phyloP scores from a whole-genome alignment of 2,329 filamentous ascomycete genomes.

The Rosellinia necatrix region DNA sequence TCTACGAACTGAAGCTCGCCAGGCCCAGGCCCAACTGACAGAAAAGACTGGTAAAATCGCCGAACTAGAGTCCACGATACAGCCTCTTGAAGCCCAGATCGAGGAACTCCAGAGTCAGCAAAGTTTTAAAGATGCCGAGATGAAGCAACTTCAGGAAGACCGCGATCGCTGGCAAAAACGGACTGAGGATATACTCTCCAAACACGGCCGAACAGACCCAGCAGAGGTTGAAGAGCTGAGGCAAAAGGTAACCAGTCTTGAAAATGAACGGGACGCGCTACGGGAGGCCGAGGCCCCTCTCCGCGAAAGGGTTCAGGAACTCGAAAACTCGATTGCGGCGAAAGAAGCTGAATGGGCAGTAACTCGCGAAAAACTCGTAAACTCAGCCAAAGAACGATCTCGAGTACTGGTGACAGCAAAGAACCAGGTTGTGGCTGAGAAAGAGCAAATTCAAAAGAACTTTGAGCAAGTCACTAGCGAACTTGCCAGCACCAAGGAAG shows the following conservation, averaged over 20 bases:
- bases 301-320: constrained; percentile 57
- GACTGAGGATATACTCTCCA: constrained; percentile 91
- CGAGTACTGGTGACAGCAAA: constrained; percentile 53
- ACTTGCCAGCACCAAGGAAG: constrained; percentile 49
- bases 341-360: constrained; percentile 61
- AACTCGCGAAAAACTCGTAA: constrained; percentile 58
- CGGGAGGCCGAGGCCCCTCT: constrained; percentile 56
- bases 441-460: constrained; percentile 56
- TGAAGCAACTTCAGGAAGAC: constrained; percentile 87
- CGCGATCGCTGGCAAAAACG: constrained; percentile 95
- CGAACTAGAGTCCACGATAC: constrained; percentile 73
- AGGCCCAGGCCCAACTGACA: constrained; percentile 74
- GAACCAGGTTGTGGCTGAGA: constrained; percentile 52
- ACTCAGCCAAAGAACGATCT: constrained; percentile 67
- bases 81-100: constrained; percentile 81
- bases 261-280: constrained; percentile 66
- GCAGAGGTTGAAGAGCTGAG: constrained; percentile 90
- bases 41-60: constrained; percentile 78
- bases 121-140: constrained; percentile 81
- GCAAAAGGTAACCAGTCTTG: constrained; percentile 69
- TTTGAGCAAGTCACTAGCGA: constrained; percentile 51
- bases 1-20: constrained; percentile 81
- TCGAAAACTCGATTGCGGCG: constrained; percentile 56
- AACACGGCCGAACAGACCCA: constrained; percentile 93
- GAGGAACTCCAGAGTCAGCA: constrained; percentile 82